phyloP scores from a whole-genome alignment of 2,329 filamentous ascomycete genomes.

The Pseudogymnoascus sp. region DNA sequence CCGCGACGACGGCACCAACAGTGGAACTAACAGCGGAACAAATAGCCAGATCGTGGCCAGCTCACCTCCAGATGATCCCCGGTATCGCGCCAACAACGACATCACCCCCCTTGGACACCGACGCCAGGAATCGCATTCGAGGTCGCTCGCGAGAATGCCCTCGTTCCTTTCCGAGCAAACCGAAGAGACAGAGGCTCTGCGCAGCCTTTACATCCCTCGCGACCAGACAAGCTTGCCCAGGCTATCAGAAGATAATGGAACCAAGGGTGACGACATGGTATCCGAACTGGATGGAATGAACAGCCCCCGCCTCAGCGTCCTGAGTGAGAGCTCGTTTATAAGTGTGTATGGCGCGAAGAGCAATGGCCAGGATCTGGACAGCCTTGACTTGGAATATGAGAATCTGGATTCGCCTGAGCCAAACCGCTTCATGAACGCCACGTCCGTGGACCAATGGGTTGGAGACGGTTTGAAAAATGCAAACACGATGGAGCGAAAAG shows the following conservation, averaged over 20 bases:
- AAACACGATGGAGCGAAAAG: slow-evolving; percentile 25
- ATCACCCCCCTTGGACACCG: not conserved
- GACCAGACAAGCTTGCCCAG: slow-evolving; percentile 43
- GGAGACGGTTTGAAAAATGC: slow-evolving; percentile 17
- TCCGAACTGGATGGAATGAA: slow-evolving; percentile 30
- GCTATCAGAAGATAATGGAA: slow-evolving; percentile 33
- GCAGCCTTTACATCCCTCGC: slow-evolving; percentile 43
- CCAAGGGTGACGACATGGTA: slow-evolving; percentile 26
- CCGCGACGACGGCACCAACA: slow-evolving; percentile 22
- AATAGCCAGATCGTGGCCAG: slow-evolving; percentile 18
- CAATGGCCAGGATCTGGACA: slow-evolving; percentile 10
- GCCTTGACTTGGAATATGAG: slow-evolving; percentile 5
- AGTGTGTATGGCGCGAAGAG: slow-evolving; percentile 51
- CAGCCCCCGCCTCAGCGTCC: slow-evolving; percentile 53
- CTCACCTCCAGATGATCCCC: slow-evolving; percentile 20
- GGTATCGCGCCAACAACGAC: not conserved
- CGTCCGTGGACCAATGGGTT: slow-evolving; percentile 22
- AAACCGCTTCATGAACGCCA: slow-evolving; percentile 5
- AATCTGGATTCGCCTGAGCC: not conserved
- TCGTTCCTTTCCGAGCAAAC: slow-evolving; percentile 55
- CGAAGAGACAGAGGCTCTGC: slow-evolving; percentile 51
- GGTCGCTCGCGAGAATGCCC: slow-evolving; percentile 47
- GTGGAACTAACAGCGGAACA: slow-evolving; percentile 3
- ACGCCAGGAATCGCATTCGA: slow-evolving; percentile 28
- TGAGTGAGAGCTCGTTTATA: slow-evolving; percentile 59